Conservation (phyloP, 2,329 filamentous ascomycete species). For the Sporothrix globosa region DNA sequence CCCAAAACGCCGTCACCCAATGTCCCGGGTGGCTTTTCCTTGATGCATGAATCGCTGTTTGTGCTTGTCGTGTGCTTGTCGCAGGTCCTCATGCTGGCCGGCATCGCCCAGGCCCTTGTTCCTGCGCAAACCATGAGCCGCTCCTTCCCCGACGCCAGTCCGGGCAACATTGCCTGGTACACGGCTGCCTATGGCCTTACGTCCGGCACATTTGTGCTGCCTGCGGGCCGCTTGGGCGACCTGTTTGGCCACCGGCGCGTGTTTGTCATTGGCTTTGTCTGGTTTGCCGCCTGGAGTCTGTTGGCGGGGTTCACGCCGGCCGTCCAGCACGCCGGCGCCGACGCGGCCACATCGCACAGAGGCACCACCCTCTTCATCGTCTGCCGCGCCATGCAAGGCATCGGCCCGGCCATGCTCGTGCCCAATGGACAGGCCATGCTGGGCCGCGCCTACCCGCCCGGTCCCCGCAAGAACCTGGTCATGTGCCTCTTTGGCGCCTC, state of each 20-base stretch:
- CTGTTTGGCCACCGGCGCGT: slow-evolving; percentile 60
- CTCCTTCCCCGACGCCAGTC: slow-evolving; percentile 50
- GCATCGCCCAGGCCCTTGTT: slow-evolving; percentile 53
- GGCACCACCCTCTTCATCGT: slow-evolving; percentile 40
- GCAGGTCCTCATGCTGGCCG: slow-evolving; percentile 53
- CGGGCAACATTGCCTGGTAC: slow-evolving; percentile 57
- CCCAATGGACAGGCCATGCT: slow-evolving; percentile 68
- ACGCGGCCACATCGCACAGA: not conserved
- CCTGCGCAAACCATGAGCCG: slow-evolving; percentile 54
- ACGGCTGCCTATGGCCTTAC: slow-evolving; percentile 61
- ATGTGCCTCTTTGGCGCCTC: slow-evolving; percentile 57
- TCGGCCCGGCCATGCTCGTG: slow-evolving; percentile 64
- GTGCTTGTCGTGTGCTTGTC: slow-evolving; percentile 47
- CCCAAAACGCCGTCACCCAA: slow-evolving; percentile 21
- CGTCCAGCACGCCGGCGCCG: slow-evolving; percentile 33
- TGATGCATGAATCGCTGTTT: slow-evolving; percentile 44
- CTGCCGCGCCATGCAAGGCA: slow-evolving; percentile 41
- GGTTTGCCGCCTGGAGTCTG: slow-evolving; percentile 59
- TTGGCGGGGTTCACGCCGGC: slow-evolving; percentile 49
- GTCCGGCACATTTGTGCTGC: slow-evolving; percentile 60
- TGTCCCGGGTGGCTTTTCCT: slow-evolving; percentile 38
- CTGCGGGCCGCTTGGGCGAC: slow-evolving; percentile 60
- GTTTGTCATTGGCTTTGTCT: slow-evolving; percentile 57
- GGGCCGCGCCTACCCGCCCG: slow-evolving; percentile 59
- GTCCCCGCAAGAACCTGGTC: slow-evolving; percentile 61